Base-by-base conservation (phyloP, 345 rosid genomes). In the Sonneratia alba region DNA sequence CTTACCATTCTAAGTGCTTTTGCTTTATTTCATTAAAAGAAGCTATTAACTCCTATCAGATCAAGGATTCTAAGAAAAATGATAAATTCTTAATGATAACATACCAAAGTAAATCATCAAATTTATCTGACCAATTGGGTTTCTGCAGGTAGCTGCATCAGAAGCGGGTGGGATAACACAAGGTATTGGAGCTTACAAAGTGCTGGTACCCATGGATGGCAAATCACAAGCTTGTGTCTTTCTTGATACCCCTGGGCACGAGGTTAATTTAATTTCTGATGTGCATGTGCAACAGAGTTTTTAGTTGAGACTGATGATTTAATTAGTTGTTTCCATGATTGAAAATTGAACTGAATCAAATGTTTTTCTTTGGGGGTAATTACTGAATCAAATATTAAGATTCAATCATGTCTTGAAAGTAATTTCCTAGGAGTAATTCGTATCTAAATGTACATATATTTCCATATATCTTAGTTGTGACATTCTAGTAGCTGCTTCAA, bases 121-220 rank as follows among this genome's bases (percentile, higher is more conserved):
- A 62, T 8, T 32, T 62, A 73, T 47, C 75, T 71, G 73, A 71
- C 72, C 71, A 48, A 72, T 83, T 72, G 79, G 14, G 74, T 49
- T 72, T 73, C 49, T 85, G 64, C 82, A 95, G 99, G 96, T 95
- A 71, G 97, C 93, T 79, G 93, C 96, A 69, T 84, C 91, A 40
- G 99, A 95, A 87, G 97, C 97, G 38, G 99, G 99, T 76, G 97
- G 99, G 36, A 95, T 95, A 65, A 95, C 99, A 38, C 97, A 95
- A 84, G 99, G 99, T 73, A 95, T 95, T 69, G 97, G 99, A 69
- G 99, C 99, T 67, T 95, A 95, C 75, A 79, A 85, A 79, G 93
- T 95, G 77, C 72, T 79, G 64, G 90, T 91, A 21, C 92, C 97
- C 36, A 79, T 95, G 32, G 99, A 92, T 83, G 96, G 96, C 70